These are phyloP conservation scores for Fusarium subtropicale DNA, from an alignment of 2,329 filamentous ascomycete genomes.

Conservation along the genomic window DNA sequence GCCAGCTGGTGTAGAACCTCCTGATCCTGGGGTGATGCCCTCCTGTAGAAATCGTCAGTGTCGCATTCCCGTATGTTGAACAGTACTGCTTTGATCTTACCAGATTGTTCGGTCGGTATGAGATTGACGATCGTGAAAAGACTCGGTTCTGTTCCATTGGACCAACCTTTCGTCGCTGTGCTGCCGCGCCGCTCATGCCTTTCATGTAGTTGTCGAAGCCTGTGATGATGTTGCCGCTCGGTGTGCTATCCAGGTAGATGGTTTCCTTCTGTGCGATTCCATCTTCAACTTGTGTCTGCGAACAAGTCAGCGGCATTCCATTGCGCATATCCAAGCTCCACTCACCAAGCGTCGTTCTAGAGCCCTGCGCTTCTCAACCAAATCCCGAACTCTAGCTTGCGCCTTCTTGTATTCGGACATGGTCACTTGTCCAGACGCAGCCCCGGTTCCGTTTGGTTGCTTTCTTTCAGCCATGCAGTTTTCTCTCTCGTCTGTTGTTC, in stretches of 20 bases:
- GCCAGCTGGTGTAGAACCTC: slow-evolving; percentile 52
- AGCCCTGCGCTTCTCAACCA: slow-evolving; percentile 58
- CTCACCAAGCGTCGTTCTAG: slow-evolving; percentile 55
- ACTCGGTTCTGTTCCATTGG: slow-evolving; percentile 78
- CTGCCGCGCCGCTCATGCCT: slow-evolving; percentile 73
- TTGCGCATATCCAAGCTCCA: slow-evolving; percentile 47
- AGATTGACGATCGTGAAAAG: slow-evolving; percentile 75
- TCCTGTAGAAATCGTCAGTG: slow-evolving; percentile 33
- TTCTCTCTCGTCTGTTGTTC: background rate
- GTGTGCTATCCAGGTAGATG: slow-evolving; percentile 90
- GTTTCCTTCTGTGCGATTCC: slow-evolving; percentile 86
- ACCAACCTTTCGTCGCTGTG: slow-evolving; percentile 72
- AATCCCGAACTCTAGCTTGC: slow-evolving; percentile 60
- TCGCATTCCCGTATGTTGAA: background rate
- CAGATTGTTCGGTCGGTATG: slow-evolving; percentile 62
- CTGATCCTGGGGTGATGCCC: slow-evolving; percentile 53
- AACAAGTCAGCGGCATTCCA: slow-evolving; percentile 27
- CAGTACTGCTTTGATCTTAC: slow-evolving; percentile 43
- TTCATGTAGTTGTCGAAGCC: slow-evolving; percentile 99
- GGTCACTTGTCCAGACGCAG: slow-evolving; percentile 50
- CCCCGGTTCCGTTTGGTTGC: slow-evolving; percentile 37
- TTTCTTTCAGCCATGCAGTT: slow-evolving; percentile 53
- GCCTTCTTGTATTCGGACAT: slow-evolving; percentile 64
- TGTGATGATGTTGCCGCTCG: slow-evolving; percentile 92
- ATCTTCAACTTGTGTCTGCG: slow-evolving; percentile 70